Conservation (phyloP, 768 basidiomycete species). For the Brasilioporus rufonigricans region DNA sequence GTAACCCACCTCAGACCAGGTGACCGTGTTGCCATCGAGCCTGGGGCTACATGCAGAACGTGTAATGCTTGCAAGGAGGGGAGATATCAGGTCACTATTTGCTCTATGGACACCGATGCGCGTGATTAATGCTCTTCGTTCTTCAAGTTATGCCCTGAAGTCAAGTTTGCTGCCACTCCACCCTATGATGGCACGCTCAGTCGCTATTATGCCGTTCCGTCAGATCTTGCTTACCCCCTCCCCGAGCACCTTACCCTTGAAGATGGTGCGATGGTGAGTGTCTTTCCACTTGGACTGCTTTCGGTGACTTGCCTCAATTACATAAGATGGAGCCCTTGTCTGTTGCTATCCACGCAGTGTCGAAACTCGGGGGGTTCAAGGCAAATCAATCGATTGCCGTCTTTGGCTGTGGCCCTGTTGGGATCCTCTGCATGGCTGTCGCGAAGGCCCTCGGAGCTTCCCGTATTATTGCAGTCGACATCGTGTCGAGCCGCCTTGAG, state of each 20-base stretch:
- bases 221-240: conserved; percentile 79
- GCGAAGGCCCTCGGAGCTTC: conserved; percentile 89
- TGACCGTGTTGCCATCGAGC: conserved; percentile 90
- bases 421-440: conserved; percentile 92
- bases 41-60: conserved; percentile 78
- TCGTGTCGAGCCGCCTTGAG: conserved; percentile 69
- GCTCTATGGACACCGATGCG: background rate
- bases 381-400: conserved; percentile 76
- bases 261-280: conserved; percentile 89
- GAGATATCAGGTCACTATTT: conserved; percentile 64
- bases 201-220: conserved; percentile 83
- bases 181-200: conserved; percentile 89
- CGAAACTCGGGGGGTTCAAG: conserved; percentile 68
- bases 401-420: conserved; percentile 88
- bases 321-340: conserved; percentile 89
- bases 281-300: background rate
- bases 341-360: conserved; percentile 87
- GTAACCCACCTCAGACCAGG: conserved; percentile 79
- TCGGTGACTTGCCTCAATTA: background rate
- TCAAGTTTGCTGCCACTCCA: conserved; percentile 90
- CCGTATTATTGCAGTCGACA: conserved; percentile 83
- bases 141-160: conserved; percentile 74
- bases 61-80: conserved; percentile 87
- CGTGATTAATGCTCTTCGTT: background rate
- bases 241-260: conserved; percentile 85